phyloP scores from a whole-genome alignment of 2,329 filamentous ascomycete species.

The Fusarium sp. region DNA sequence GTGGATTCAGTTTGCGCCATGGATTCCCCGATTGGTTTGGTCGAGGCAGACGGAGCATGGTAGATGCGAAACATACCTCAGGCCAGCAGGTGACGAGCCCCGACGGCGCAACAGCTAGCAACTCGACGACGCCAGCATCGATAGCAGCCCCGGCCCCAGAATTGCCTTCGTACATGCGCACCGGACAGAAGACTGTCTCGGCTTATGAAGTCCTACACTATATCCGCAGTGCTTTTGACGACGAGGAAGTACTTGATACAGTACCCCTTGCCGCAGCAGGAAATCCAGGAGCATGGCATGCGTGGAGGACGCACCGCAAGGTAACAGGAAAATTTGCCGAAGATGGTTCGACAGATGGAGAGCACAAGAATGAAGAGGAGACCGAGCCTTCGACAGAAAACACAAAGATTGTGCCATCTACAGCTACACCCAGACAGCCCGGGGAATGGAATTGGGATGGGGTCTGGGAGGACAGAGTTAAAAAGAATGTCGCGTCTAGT shows the following conservation, averaged over 20 bases:
- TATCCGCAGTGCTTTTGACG: slow-evolving; percentile 84
- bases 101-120: slow-evolving; percentile 44
- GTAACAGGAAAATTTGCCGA: slow-evolving; percentile 49
- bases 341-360: slow-evolving; percentile 10
- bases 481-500: slow-evolving; percentile 81
- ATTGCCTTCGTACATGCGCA: slow-evolving; percentile 58
- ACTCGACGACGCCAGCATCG: slow-evolving; percentile 50
- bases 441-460: slow-evolving; percentile 98
- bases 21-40: slow-evolving; percentile 93
- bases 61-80: slow-evolving; percentile 58
- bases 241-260: slow-evolving; percentile 80
- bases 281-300: slow-evolving; percentile 93
- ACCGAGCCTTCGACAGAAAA: slow-evolving; percentile 18
- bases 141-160: slow-evolving; percentile 35
- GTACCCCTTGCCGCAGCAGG: slow-evolving; percentile 86
- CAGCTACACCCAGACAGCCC: slow-evolving; percentile 57
- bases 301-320: slow-evolving; percentile 81
- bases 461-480: slow-evolving; percentile 92
- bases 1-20: slow-evolving; percentile 89
- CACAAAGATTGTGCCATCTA: slow-evolving; percentile 18
- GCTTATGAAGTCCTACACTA: slow-evolving; percentile 82
- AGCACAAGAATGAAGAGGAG: background rate
- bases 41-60: slow-evolving; percentile 62
- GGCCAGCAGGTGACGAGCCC: slow-evolving; percentile 53
- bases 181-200: slow-evolving; percentile 61